Percentiles rank a stretch among this genome's conserved stretches.
phyloP scores from a whole-genome alignment of 2,329 filamentous ascomycete species.

The Calonectria crousiana region DNA sequence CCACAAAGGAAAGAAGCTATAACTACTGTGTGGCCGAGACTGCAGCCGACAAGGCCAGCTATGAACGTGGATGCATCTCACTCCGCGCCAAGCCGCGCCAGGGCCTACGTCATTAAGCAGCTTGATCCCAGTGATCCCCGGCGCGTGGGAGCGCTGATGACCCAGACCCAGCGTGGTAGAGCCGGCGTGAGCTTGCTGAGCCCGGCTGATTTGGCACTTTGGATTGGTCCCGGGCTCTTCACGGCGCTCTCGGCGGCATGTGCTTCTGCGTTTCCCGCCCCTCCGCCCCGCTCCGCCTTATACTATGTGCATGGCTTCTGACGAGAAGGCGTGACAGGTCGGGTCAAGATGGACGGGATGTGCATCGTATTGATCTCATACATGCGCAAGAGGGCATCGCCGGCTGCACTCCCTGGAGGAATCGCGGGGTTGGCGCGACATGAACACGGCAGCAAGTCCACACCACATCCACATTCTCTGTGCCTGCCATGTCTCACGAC shows the following conservation, averaged over 20 bases:
- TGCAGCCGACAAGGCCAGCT: neutral
- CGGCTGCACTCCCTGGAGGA: neutral
- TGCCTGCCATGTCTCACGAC: constrained; percentile 4
- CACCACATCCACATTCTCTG: neutral
- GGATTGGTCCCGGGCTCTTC: neutral
- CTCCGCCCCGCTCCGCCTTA: constrained; percentile 17
- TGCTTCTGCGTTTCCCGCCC: constrained; percentile 10
- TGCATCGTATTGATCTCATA: neutral
- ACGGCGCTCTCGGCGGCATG: constrained; percentile 11
- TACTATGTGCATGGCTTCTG: neutral
- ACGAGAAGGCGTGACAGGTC: neutral
- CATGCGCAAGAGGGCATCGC: neutral
- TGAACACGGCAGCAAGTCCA: neutral
- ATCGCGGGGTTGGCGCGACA: neutral
- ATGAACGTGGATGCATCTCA: constrained; percentile 10
- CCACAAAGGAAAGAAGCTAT: neutral
- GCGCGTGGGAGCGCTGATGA: constrained; percentile 25
- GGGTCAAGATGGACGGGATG: neutral
- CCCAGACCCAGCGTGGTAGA: constrained; percentile 12
- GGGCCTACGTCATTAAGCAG: constrained; percentile 44
- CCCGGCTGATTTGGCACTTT: neutral
- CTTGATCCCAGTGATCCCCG: constrained; percentile 31
- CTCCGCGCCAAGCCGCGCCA: constrained; percentile 18
- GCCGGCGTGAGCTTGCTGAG: constrained; percentile 5
- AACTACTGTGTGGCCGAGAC: neutral